Evolutionary conservation across 176 grass and related monocot genomes (phyloP), one percentile per base, ranked within the genome.

Genomic region (Ananas comosus): DNA sequence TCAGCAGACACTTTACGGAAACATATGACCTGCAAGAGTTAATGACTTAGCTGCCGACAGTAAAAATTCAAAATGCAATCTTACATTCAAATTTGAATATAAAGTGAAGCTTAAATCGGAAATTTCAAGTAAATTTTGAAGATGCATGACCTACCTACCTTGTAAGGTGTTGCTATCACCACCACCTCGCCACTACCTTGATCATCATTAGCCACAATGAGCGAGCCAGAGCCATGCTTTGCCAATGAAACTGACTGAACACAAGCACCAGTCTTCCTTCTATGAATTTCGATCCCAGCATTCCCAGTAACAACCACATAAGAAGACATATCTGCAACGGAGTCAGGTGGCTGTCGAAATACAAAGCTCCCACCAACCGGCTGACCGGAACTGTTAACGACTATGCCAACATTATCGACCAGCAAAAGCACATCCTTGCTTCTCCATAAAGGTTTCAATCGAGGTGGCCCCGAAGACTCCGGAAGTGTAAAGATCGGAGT

Each of bases 381-480:
- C 6, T 97, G 86, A 11, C 93, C 93, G 10, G 54, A 72, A 10
- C 21, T 48, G 47, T 90, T 78, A 1, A 85, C 74, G 0, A 92
- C 77, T 51, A 97, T 89, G 14, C 93, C 93, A 0, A 97, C 79
- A 74, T 92, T 92, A 79, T 97, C 93, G 51, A 97, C 81, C 27
- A 97, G 81, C 56, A 97, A 69, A 65, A 92, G 88, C 68, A 73
- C 71, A 68, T 97, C 89, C 23, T 83, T 80, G 21, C 71, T 80
- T 23, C 87, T 76, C 2, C 72, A 85, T 77, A 97, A 76, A 11
- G 79, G 87, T 72, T 80, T 97, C 70, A 97, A 76, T 75, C 72
- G 85, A 1, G 93, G 88, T 0, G 52, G 78, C 13, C 77, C 64
- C 0, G 84, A 85, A 33, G 82, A 92, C 57, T 97, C 89, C 0